Conservation (phyloP, 2,329 filamentous ascomycete genomes). For the Arachnomyces sp. region DNA sequence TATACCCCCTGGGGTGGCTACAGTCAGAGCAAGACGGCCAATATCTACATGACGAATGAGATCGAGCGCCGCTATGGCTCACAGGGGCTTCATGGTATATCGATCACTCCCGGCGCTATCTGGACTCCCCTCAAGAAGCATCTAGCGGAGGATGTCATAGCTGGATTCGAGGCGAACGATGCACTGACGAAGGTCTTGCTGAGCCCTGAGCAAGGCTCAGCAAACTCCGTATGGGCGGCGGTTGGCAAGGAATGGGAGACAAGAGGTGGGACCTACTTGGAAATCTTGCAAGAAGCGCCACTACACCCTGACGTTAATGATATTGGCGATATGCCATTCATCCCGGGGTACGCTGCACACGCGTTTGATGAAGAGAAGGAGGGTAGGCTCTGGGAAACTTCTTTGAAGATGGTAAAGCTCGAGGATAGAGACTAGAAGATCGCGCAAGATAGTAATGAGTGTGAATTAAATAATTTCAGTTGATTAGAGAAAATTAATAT, state of each 20-base stretch:
- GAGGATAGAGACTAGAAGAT: no score
- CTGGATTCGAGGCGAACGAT: no score
- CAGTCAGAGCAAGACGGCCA: slow-evolving; percentile 45
- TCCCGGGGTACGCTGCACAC: no score
- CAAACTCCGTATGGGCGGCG: slow-evolving; percentile 32
- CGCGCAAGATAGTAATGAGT: no score
- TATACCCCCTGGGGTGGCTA: slow-evolving; percentile 38
- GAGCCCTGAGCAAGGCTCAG: slow-evolving; percentile 31
- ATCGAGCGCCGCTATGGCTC: slow-evolving; percentile 44
- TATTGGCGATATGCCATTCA: no score
- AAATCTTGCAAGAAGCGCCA: neutral
- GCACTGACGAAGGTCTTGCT: slow-evolving; percentile 20
- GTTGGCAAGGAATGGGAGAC: slow-evolving; percentile 24
- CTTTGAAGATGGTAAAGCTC: slow-evolving; percentile 17
- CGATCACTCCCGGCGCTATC: no score
- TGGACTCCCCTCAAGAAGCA: no score
- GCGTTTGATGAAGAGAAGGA: slow-evolving; percentile 19
- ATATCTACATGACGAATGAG: slow-evolving; percentile 45
- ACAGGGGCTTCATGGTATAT: slow-evolving; percentile 37
- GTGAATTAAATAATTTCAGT: no score
- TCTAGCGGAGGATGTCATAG: slow-evolving; percentile 6
- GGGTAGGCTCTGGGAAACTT: slow-evolving; percentile 24
- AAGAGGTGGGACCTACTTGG: slow-evolving; percentile 25
- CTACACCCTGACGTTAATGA: no score
- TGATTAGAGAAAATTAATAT: no score